These are phyloP conservation scores for Alternaria rosae DNA, from an alignment of 2,329 filamentous ascomycete species.

Conservation along the genomic window DNA sequence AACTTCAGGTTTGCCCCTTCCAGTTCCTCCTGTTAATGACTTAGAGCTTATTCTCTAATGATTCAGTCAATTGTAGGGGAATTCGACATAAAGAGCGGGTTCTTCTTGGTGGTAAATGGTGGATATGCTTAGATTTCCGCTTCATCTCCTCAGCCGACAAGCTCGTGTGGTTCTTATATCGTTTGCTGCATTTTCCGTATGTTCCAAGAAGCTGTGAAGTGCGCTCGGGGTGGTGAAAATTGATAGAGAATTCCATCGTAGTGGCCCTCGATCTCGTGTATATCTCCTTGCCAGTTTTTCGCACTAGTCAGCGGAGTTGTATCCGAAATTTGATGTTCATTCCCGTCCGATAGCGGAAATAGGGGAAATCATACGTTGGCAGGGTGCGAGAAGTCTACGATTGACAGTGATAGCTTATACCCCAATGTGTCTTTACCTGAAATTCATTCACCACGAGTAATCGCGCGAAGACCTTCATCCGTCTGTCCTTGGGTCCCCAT, in stretches of 20 bases:
- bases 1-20: no score
- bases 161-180: no score
- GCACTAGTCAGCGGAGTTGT: not conserved
- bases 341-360: not conserved
- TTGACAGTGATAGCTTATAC: not conserved
- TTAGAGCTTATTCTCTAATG: no score
- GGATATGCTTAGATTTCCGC: not conserved
- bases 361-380: not conserved
- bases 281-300: not conserved
- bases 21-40: no score
- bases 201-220: no score
- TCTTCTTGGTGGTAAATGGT: not conserved
- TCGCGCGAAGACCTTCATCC: not conserved
- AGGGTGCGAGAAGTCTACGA: not conserved
- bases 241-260: not conserved
- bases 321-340: not conserved
- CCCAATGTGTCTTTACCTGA: not conserved
- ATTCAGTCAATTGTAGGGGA: no score
- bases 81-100: not conserved
- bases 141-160: no score
- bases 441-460: not conserved
- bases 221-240: no score
- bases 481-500: not conserved
- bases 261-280: not conserved
- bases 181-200: no score